phyloP scores from a whole-genome alignment of 768 basidiomycete genomes.

The Suillus tomentosus region DNA sequence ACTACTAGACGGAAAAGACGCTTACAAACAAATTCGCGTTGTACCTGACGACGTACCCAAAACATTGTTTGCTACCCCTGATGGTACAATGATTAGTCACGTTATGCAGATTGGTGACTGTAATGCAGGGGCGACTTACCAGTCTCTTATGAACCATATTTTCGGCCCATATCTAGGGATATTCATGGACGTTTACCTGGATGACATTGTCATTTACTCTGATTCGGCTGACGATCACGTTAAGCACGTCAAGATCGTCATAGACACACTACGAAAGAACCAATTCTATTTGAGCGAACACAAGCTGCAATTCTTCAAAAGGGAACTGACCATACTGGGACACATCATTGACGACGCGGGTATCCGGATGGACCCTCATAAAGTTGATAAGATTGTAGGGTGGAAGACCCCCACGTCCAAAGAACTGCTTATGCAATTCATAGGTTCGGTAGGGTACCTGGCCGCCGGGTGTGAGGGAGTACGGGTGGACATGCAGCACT shows the following conservation, averaged over 20 bases:
- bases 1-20: conserved; percentile 32
- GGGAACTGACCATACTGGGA: too few relatives aligned
- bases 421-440: too few relatives aligned
- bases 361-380: too few relatives aligned
- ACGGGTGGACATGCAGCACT: too few relatives aligned
- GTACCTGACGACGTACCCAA: conserved; percentile 25
- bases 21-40: conserved; percentile 35
- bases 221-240: rapidly evolving
- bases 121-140: conserved; percentile 48
- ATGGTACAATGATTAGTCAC: conserved; percentile 38
- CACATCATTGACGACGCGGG: too few relatives aligned
- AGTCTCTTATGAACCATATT: conserved; percentile 42
- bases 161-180: conserved; percentile 40
- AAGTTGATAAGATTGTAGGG: too few relatives aligned
- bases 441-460: too few relatives aligned
- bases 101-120: conserved; percentile 50
- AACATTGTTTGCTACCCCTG: conserved; percentile 37
- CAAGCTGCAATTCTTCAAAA: too few relatives aligned
- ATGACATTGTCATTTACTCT: conserved; percentile 22
- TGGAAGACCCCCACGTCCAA: too few relatives aligned
- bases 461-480: too few relatives aligned
- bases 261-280: rapidly evolving
- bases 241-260: rapidly evolving
- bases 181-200: conserved; percentile 33
- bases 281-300: too few relatives aligned